These are phyloP conservation scores for Gossypium sturtianum DNA, from an alignment of 345 rosid genomes.

Conservation along the genomic window DNA sequence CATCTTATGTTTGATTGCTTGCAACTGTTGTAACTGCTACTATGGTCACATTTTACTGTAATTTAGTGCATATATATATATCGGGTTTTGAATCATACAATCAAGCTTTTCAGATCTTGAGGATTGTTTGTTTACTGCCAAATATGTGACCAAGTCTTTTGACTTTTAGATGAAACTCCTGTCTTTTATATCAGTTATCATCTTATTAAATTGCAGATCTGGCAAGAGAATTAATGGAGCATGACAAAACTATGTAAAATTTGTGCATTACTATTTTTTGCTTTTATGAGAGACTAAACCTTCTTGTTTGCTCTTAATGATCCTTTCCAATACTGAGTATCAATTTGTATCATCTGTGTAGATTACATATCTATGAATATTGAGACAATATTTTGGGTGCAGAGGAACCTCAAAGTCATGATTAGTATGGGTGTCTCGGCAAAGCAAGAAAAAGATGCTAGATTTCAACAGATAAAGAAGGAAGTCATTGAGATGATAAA, in stretches of 20 bases:
- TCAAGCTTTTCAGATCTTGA: not conserved
- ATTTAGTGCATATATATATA: not conserved
- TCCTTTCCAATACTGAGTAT: not conserved
- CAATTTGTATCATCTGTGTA: not conserved
- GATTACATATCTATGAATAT: not conserved
- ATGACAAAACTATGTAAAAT: not conserved
- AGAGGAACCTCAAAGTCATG: constrained; percentile 90
- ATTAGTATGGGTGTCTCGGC: constrained; percentile 55
- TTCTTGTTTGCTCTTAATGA: not conserved
- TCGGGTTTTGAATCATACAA: not conserved
- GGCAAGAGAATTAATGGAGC: constrained; percentile 1
- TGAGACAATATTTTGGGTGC: constrained; percentile 24
- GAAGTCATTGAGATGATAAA: constrained; percentile 81
- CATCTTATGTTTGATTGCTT: not conserved
- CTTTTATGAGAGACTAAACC: not conserved
- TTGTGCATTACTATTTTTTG: not conserved
- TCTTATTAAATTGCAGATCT: not conserved
- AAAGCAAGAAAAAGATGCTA: constrained; percentile 76
- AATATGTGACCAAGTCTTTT: constrained; percentile 1
- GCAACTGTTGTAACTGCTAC: not conserved
- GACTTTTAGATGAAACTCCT: not conserved
- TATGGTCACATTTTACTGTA: not conserved
- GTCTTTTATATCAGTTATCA: not conserved
- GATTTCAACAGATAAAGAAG: constrained; percentile 69
- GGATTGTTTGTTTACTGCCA: not conserved